Percentiles rank a stretch among this genome's conserved stretches.
phyloP scores from a whole-genome alignment of 2,329 filamentous ascomycete species.

The Penicillium sp. region DNA sequence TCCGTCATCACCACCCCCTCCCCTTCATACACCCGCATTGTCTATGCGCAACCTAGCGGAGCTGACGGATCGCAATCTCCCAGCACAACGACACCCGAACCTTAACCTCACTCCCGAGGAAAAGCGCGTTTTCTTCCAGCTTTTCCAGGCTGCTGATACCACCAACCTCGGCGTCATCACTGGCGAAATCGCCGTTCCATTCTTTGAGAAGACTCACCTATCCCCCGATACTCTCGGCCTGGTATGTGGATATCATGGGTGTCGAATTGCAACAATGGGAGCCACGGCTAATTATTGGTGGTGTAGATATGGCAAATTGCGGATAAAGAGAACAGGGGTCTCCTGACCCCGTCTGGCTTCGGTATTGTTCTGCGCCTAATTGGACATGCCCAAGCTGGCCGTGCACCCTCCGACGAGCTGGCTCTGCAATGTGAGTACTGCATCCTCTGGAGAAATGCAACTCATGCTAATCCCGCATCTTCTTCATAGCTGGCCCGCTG shows the following conservation, averaged over 20 bases:
- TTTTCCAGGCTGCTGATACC: constrained; percentile 89
- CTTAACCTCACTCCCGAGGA: constrained; percentile 87
- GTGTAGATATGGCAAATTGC: constrained; percentile 98
- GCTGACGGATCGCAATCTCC: constrained; percentile 22
- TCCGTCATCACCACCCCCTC: constrained; percentile 13
- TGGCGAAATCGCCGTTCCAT: constrained; percentile 91
- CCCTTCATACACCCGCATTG: constrained; percentile 2
- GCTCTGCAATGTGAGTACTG: constrained; percentile 66
- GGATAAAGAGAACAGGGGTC: constrained; percentile 91
- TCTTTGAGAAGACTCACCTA: constrained; percentile 94
- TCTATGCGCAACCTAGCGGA: constrained; percentile 15
- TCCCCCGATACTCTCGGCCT: constrained; percentile 82
- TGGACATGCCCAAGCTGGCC: constrained; percentile 87
- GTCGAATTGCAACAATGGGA: neutral
- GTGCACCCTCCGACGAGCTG: constrained; percentile 74
- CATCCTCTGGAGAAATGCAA: neutral
- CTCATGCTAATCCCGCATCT: constrained; percentile 6
- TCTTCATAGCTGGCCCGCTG: constrained; percentile 64
- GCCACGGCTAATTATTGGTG: constrained; percentile 3
- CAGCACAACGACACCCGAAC: constrained; percentile 53
- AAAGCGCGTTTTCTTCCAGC: constrained; percentile 87
- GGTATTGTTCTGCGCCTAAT: constrained; percentile 90
- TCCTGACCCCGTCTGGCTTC: constrained; percentile 89
- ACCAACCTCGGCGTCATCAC: constrained; percentile 92
- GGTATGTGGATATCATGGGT: constrained; percentile 54